These are phyloP conservation scores for Casuarina equisetifolia DNA, from an alignment of 306 rosid genomes.

Conservation along the genomic window DNA sequence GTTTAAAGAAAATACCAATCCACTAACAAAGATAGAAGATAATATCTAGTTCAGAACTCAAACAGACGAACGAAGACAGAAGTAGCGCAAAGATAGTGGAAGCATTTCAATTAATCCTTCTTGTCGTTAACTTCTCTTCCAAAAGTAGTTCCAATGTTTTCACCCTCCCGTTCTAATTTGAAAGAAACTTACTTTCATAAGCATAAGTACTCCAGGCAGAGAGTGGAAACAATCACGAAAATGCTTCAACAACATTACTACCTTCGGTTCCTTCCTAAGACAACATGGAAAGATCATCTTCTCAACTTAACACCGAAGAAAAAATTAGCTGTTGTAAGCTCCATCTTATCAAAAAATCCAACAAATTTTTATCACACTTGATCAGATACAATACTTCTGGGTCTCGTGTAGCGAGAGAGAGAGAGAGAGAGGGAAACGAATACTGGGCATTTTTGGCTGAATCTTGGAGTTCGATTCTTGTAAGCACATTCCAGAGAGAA, in stretches of 20 bases:
- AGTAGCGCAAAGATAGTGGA: neutral
- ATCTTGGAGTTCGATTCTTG: neutral
- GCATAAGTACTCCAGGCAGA: neutral
- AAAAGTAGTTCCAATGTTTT: neutral
- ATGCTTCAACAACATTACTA: neutral
- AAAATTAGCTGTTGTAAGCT: neutral
- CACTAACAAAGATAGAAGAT: neutral
- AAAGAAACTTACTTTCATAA: neutral
- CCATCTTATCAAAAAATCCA: neutral
- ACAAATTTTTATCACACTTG: neutral
- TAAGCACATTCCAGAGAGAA: neutral
- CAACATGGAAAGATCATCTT: neutral
- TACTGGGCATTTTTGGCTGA: neutral
- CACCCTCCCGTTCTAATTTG: neutral
- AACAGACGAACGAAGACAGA: neutral
- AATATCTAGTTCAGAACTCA: constrained; percentile 18
- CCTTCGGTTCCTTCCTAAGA: neutral
- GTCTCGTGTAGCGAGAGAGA: too few relatives aligned
- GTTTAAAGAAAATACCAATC: neutral
- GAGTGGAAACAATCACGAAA: neutral
- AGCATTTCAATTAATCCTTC: neutral
- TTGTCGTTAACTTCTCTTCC: neutral
- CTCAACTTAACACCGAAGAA: neutral
- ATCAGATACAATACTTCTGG: too few relatives aligned
- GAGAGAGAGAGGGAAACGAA: too few relatives aligned